Conservation (phyloP, 1,139 yeast species). For the Candida tropicalis region DNA sequence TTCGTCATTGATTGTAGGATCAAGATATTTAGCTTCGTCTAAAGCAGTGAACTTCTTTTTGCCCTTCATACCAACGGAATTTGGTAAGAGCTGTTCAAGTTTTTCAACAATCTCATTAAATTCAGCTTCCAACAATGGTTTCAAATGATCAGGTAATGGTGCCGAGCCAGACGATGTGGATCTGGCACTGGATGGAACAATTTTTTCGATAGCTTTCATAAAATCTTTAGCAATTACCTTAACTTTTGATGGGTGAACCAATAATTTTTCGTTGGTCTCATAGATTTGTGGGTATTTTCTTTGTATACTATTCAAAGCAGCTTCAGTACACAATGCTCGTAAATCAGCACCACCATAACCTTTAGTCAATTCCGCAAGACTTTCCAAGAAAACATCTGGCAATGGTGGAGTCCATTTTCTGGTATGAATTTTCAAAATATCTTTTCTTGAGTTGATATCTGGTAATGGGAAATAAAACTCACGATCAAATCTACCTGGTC, state of each 20-base stretch:
- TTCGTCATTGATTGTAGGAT: constrained; percentile 53
- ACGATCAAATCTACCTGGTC: constrained; percentile 97
- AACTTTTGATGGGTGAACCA: constrained; percentile 71
- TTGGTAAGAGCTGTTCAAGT: constrained; percentile 66
- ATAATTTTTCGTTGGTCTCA: constrained; percentile 69
- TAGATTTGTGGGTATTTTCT: constrained; percentile 94
- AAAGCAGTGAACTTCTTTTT: constrained; percentile 55
- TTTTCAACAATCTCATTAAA: constrained; percentile 50
- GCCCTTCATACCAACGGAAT: constrained; percentile 34
- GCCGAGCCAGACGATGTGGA: constrained; percentile 74
- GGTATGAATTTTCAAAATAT: constrained; percentile 83
- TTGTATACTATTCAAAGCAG: constrained; percentile 90
- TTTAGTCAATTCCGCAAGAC: constrained; percentile 79
- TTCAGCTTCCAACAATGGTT: constrained; percentile 59
- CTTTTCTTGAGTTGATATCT: constrained; percentile 73
- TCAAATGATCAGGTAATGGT: constrained; percentile 76
- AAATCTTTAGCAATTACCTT: constrained; percentile 85
- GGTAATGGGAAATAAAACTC: constrained; percentile 97
- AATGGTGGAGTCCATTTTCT: constrained; percentile 84
- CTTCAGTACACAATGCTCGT: constrained; percentile 92
- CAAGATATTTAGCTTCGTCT: constrained; percentile 72
- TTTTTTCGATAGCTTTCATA: constrained; percentile 81
- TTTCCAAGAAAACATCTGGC: constrained; percentile 56
- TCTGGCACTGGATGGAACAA: constrained; percentile 90
- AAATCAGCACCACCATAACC: constrained; percentile 99